Evolutionary conservation across 148 eudicot species (phyloP).

Genomic region (Cornus florida): DNA sequence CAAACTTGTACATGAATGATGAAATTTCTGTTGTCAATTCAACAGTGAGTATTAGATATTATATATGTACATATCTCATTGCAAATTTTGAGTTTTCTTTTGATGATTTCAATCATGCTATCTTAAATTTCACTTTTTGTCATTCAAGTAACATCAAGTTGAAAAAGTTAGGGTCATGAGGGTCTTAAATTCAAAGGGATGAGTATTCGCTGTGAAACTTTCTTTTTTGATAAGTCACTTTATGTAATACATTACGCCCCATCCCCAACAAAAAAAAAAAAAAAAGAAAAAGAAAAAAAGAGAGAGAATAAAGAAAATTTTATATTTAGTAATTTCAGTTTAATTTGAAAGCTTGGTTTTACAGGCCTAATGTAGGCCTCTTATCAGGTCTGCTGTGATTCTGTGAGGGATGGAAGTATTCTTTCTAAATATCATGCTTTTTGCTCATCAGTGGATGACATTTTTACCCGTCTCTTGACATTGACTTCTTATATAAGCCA

Average conservation of each 20-base stretch:
- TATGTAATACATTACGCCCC: neutral
- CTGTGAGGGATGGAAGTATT: conserved; percentile 23
- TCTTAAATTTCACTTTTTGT: neutral
- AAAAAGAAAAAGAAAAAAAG: too few species aligned
- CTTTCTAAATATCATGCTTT: conserved; percentile 21
- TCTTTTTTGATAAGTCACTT: neutral
- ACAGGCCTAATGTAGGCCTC: conserved; percentile 12
- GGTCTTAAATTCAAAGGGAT: neutral
- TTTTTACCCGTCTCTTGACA: conserved; percentile 58
- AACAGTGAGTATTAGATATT: conserved; percentile 10
- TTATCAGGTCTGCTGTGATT: conserved; percentile 17
- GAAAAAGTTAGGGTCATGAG: neutral
- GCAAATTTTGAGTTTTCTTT: neutral
- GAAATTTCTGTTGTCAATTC: conserved; percentile 1
- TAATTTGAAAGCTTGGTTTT: neutral
- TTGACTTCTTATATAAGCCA: conserved; percentile 55
- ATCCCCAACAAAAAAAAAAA: too few species aligned
- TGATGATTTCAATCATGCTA: neutral
- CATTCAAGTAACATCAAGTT: neutral
- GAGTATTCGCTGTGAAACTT: neutral
- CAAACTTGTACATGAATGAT: neutral
- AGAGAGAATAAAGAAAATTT: too few species aligned
- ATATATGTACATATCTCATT: neutral
- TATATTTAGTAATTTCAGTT: neutral
- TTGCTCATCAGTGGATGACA: conserved; percentile 57